Base-by-base conservation (phyloP, 2,329 filamentous ascomycete genomes). In the Cyphellophora europaea region DNA sequence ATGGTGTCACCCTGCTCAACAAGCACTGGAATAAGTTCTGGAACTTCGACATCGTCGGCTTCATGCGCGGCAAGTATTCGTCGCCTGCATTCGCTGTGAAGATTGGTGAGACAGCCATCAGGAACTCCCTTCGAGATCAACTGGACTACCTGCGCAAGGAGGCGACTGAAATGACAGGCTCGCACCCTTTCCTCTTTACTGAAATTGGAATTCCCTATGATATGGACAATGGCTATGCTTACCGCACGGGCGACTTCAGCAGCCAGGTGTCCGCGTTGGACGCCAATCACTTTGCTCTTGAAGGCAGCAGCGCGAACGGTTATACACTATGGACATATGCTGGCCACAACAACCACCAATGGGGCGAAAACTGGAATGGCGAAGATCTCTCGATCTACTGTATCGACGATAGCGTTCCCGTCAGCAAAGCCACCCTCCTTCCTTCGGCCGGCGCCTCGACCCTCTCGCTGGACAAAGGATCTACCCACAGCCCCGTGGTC, bases 141-240 rank as follows among this genome's bases (percentile, higher is more conserved):
- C 71, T 98, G 21, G 75, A 76, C 5, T 81, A 80, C 1, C 82
- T 98, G 34, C 73, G 79, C 32, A 72, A 93, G 46, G 91, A 98
- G 59, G 93, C 89, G 1, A 62, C 82, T n/a, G 81, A 93, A 36
- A 78, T 86, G 40, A 85, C 87, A 67, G 91, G 91, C 13, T 77
- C 82, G 14, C 88, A 93, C 49, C 91, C 91, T 0, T 86, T 87
- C 49, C 62, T 98, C 4, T 77, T 95, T 57, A 93, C 86, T 1
- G 91, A 98, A 55, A 96, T 96, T 51, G 91, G 91, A 5, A 95
- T 98, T 39, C 91, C 91, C 0, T 98, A 94, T 54, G 91, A 98
- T 54, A 96, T 98, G 93, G 89, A 98, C 53, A 79, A 94, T 47
- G 88, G 94, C 59, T 71, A 91, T 52, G 91, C 91, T 1, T 98